These are phyloP conservation scores for Penicillium freii DNA, from an alignment of 2,329 filamentous ascomycete species.

Conservation along the genomic window DNA sequence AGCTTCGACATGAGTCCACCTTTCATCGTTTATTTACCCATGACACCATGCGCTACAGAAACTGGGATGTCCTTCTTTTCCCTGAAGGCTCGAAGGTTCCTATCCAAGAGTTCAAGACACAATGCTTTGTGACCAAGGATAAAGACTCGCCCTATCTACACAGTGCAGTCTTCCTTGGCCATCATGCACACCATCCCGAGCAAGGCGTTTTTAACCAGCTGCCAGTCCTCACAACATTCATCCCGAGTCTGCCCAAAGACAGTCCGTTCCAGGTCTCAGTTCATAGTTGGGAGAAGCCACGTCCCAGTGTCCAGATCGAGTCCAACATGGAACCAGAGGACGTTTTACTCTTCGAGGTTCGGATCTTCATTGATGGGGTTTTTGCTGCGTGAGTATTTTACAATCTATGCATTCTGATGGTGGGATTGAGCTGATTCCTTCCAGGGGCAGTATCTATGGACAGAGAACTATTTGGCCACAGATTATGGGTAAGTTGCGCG, in stretches of 20 bases:
- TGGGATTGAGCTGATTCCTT: not conserved
- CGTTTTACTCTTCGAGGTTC: conserved; percentile 61
- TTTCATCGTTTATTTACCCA: not conserved
- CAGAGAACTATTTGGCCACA: conserved; percentile 54
- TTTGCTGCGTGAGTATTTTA: conserved; percentile 57
- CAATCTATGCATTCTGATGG: not conserved
- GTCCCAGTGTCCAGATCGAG: conserved; percentile 57
- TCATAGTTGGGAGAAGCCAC: conserved; percentile 68
- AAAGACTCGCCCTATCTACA: conserved; percentile 54
- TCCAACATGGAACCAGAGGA: conserved; percentile 58
- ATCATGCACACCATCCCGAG: conserved; percentile 23
- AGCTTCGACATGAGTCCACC: not conserved
- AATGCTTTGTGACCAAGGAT: conserved; percentile 66
- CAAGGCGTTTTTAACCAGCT: conserved; percentile 42
- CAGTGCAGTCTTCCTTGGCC: conserved; percentile 42
- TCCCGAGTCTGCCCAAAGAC: conserved; percentile 61
- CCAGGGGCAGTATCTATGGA: conserved; percentile 56
- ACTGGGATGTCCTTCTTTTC: conserved; percentile 85
- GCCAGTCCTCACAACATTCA: conserved; percentile 69
- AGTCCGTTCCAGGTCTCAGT: conserved; percentile 69
- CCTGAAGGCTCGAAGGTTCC: conserved; percentile 66
- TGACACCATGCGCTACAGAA: conserved; percentile 71
- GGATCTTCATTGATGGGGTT: conserved; percentile 67
- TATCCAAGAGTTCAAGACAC: conserved; percentile 77
- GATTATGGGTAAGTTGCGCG: conserved; percentile 47